Conservation (phyloP, 2,329 filamentous ascomycete genomes). For the Fusarium sp. region DNA sequence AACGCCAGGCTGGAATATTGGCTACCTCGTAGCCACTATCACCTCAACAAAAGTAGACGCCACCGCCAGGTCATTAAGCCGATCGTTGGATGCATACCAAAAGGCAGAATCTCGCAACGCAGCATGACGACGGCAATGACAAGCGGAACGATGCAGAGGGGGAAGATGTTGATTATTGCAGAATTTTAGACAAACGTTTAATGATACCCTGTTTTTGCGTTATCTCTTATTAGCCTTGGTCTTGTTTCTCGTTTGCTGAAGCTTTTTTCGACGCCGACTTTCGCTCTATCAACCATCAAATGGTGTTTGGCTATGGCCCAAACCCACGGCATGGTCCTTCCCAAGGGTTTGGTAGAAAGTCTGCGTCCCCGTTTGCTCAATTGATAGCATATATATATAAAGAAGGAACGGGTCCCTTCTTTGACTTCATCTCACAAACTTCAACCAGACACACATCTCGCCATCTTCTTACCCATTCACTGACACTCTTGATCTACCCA, state of each 20-base stretch:
- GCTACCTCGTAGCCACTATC: not conserved
- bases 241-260: not conserved
- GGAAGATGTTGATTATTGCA: not conserved
- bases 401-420: not conserved
- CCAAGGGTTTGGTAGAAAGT: not conserved
- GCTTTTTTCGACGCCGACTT: not conserved
- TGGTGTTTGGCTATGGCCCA: not conserved
- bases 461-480: not conserved
- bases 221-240: not conserved
- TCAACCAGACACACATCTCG: not conserved
- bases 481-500: not conserved
- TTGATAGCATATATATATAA: not conserved
- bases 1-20: not conserved
- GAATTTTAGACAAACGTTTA: slow-evolving; percentile 15
- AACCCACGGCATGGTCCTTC: not conserved
- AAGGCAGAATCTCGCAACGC: not conserved
- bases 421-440: not conserved
- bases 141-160: not conserved
- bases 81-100: too few species aligned
- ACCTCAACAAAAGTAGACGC: not conserved
- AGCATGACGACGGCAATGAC: not conserved
- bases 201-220: slow-evolving; percentile 39
- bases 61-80: not conserved
- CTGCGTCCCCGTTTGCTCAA: not conserved
- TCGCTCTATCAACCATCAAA: not conserved